Conservation (phyloP, 148 eudicot species). For the Nepenthes gracilis region DNA sequence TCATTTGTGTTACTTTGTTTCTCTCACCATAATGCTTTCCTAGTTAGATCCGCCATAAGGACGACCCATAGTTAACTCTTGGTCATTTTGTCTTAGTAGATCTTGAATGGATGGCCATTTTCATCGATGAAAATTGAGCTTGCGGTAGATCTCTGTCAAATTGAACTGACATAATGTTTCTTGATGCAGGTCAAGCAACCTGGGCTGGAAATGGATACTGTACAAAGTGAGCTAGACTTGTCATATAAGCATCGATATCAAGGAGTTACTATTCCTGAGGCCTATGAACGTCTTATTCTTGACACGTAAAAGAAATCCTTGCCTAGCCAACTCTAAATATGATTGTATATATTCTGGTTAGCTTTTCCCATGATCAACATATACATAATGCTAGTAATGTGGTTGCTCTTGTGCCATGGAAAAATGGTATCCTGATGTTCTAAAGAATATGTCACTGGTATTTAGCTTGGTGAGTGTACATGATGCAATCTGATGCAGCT, state of each 20-base stretch:
- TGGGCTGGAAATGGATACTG: constrained; percentile 71
- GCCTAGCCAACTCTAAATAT: background rate
- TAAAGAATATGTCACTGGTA: too few species aligned
- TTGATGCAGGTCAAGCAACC: constrained; percentile 71
- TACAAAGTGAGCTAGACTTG: constrained; percentile 79
- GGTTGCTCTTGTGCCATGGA: too few species aligned
- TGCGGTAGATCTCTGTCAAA: background rate
- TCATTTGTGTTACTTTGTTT: background rate
- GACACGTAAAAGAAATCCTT: constrained; percentile 50
- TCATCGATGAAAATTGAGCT: too few species aligned
- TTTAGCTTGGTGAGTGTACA: too few species aligned
- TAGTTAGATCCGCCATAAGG: background rate
- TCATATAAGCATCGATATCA: constrained; percentile 80
- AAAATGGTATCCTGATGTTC: too few species aligned
- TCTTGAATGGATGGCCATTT: too few species aligned
- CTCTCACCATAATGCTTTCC: background rate
- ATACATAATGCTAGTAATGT: too few species aligned
- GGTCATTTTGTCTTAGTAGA: too few species aligned
- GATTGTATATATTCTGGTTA: background rate
- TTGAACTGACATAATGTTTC: background rate
- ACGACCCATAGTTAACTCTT: too few species aligned
- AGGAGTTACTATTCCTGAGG: constrained; percentile 67
- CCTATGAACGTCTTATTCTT: constrained; percentile 82
- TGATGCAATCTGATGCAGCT: too few species aligned
- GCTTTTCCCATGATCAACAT: background rate